Conservation (phyloP, 2,329 filamentous ascomycete genomes). For the Alternaria sp. region DNA sequence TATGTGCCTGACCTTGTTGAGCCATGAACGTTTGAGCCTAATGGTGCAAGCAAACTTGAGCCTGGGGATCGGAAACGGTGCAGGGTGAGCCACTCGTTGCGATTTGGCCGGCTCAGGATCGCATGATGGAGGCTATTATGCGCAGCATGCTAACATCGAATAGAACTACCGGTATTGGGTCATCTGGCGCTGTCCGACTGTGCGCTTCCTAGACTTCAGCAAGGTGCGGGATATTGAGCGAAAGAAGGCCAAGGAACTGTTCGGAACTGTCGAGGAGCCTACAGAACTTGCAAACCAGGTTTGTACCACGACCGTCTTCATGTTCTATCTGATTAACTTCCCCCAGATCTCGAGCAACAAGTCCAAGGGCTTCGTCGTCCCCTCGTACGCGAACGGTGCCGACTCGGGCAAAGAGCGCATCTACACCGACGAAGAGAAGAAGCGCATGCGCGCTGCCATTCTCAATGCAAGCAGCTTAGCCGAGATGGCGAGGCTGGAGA, state of each 20-base stretch:
- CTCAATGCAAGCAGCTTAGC: constrained; percentile 85
- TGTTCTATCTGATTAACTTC: constrained; percentile 33
- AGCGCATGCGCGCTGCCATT: constrained; percentile 84
- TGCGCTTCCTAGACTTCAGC: constrained; percentile 90
- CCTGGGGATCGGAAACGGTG: background rate
- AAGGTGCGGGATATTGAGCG: constrained; percentile 91
- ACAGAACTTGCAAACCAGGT: constrained; percentile 70
- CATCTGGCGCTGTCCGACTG: constrained; percentile 81
- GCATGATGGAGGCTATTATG: background rate
- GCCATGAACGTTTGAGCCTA: constrained; percentile 13
- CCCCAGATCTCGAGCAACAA: constrained; percentile 78
- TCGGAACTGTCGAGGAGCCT: constrained; percentile 79
- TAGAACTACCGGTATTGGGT: constrained; percentile 93
- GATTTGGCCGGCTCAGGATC: background rate
- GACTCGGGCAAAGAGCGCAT: constrained; percentile 65
- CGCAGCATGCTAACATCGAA: constrained; percentile 10
- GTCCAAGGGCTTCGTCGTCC: constrained; percentile 73
- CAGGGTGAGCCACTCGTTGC: background rate
- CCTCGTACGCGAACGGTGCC: constrained; percentile 48
- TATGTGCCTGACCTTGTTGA: constrained; percentile 47
- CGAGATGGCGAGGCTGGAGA: constrained; percentile 89
- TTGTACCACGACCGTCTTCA: background rate
- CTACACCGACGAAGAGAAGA: constrained; percentile 85
- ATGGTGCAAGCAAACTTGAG: constrained; percentile 25
- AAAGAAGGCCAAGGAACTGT: constrained; percentile 75